These are phyloP conservation scores for Dictyostelium brefeldianum DNA, from an alignment of 78 protist species.

Conservation along the genomic window DNA sequence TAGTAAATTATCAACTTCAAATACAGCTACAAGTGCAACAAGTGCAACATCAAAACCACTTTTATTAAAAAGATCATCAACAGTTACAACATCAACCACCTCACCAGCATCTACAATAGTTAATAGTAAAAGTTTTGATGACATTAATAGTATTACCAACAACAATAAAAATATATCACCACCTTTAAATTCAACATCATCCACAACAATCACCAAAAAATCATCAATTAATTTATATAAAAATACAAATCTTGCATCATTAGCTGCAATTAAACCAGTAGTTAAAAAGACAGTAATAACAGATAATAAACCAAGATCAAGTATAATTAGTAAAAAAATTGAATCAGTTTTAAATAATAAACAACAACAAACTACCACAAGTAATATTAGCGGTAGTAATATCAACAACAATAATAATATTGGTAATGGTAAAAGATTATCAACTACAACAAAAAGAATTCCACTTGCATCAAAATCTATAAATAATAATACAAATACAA, in stretches of 20 bases:
- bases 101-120: background rate
- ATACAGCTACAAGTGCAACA: background rate
- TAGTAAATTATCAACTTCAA: background rate
- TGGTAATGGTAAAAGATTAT: background rate
- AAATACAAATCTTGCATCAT: background rate
- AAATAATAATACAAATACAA: background rate
- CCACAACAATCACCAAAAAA: background rate
- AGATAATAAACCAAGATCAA: background rate
- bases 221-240: background rate
- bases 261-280: background rate
- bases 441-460: background rate
- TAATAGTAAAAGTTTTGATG: background rate
- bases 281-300: background rate
- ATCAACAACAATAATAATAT: background rate
- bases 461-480: background rate
- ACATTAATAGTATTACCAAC: background rate
- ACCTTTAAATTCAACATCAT: no score
- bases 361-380: background rate
- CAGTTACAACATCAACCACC: background rate
- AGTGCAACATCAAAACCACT: background rate
- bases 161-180: background rate
- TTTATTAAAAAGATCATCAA: background rate
- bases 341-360: background rate
- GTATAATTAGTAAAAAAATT: background rate
- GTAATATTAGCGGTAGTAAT: background rate